Conservation (phyloP, 73 alveolate genomes). For the Uronychia binucleata region DNA sequence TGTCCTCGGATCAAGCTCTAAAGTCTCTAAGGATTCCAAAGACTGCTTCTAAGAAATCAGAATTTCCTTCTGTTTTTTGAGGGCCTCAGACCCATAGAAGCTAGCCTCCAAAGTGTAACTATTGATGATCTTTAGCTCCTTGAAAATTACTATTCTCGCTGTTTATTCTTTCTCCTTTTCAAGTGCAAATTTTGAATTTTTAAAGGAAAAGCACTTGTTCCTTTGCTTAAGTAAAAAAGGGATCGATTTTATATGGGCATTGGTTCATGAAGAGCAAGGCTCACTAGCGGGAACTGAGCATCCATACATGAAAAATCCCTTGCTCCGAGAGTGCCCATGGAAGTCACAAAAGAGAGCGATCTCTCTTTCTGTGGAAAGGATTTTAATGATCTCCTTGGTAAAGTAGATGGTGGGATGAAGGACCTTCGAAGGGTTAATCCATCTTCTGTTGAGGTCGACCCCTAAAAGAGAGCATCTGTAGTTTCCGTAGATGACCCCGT, state of each 20-base stretch:
- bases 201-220: slow-evolving; percentile 43
- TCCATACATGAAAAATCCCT: slow-evolving; percentile 57
- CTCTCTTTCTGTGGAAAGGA: slow-evolving; percentile 43
- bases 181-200: slow-evolving; percentile 61
- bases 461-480: slow-evolving; percentile 92
- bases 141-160: slow-evolving; percentile 67
- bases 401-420: slow-evolving; percentile 83
- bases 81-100: slow-evolving; percentile 65
- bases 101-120: slow-evolving; percentile 66
- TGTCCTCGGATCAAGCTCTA: too few species aligned
- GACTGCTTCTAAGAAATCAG: too few species aligned
- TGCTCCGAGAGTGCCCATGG: slow-evolving; percentile 78
- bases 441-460: slow-evolving; percentile 91
- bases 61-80: background rate
- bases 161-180: slow-evolving; percentile 70
- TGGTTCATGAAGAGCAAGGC: slow-evolving; percentile 15
- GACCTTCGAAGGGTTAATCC: slow-evolving; percentile 81
- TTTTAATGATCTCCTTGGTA: slow-evolving; percentile 70
- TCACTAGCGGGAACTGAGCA: slow-evolving; percentile 34
- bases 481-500: slow-evolving; percentile 96
- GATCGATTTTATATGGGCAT: slow-evolving; percentile 38
- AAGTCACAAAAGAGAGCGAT: slow-evolving; percentile 67
- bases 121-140: slow-evolving; percentile 59
- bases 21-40: too few species aligned
- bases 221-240: slow-evolving; percentile 54